Evolutionary conservation across 2,329 filamentous ascomycete species (phyloP), one percentile per base, ranked within the genome.

Genomic region (Dothistroma septosporum): DNA sequence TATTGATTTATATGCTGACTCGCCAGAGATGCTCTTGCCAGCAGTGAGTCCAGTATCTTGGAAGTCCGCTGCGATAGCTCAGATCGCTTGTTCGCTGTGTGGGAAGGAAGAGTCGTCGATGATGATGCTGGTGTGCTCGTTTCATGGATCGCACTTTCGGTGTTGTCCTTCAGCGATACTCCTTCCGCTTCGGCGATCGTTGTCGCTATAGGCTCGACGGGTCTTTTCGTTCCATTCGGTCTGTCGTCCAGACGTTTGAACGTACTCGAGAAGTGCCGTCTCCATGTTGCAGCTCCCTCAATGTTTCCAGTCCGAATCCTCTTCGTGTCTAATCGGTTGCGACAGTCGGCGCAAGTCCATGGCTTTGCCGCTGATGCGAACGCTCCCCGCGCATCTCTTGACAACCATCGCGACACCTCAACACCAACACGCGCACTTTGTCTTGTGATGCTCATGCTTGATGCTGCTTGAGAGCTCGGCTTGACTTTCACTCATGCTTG

Each of bases 1-100:
- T 97, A 85, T 70, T 92, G 91, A 76, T 97, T 99, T 76, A 99
- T 85, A 61, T 90, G 89, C 73, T 94, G 90, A 1, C 91, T 91
- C 4, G 92, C 92, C 55, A 88, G 84, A 65, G 96, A 89, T 50
- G 95, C 83, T 69, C 93, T 92, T 33, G 88, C 85, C 73, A 97
- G 91, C 21, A 97, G 75, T 65, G 90, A 87, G 78, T 99, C 94
- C 90, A 97, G 95, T 73, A 95, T 79, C 59, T 83, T 76, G 53
- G 84, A 85, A 73, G 94, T 85, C 58, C 82, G 80, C 67, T 85
- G 86, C 7, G 81, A 84, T 46, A 84, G 65, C 53, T 83, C 75
- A 66, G 83, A 87, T 73, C 85, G 76, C 55, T 81, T 80, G 16
- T 76, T 74, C 61, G 83, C 80, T 31, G 76, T 73, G 56, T 83